Evolutionary conservation across 2,329 filamentous ascomycete genomes (phyloP).

Genomic region (Trichoderma sp.): DNA sequence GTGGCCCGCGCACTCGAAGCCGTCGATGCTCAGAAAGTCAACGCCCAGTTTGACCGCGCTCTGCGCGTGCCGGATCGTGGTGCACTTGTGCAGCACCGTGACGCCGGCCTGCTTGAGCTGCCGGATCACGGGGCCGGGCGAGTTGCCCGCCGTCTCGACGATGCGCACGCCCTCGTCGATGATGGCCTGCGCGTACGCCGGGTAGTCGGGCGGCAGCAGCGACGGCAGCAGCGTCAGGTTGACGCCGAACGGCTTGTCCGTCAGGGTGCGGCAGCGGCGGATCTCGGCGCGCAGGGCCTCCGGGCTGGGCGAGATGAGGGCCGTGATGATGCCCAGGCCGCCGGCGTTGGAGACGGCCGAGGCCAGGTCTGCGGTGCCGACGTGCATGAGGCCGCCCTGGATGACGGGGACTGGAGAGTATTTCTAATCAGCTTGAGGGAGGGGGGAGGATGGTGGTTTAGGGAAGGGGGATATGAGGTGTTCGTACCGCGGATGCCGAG

Average conservation of each 20-base stretch:
- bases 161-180: slow-evolving; percentile 91
- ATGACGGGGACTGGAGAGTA: no score
- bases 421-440: no score
- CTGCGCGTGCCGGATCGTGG: slow-evolving; percentile 89
- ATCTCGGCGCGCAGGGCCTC: slow-evolving; percentile 94
- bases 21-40: slow-evolving; percentile 95
- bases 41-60: slow-evolving; percentile 92
- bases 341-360: slow-evolving; percentile 80
- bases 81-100: slow-evolving; percentile 95
- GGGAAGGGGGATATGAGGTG: background rate
- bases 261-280: slow-evolving; percentile 78
- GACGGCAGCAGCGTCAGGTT: slow-evolving; percentile 94
- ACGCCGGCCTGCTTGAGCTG: slow-evolving; percentile 79
- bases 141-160: slow-evolving; percentile 90
- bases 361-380: slow-evolving; percentile 78
- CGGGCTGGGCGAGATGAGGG: slow-evolving; percentile 88
- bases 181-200: slow-evolving; percentile 85
- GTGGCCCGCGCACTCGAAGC: slow-evolving; percentile 94
- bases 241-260: slow-evolving; percentile 80
- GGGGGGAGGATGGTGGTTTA: background rate
- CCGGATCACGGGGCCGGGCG: slow-evolving; percentile 84
- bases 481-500: slow-evolving; percentile 56
- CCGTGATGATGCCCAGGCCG: slow-evolving; percentile 79
- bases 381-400: slow-evolving; percentile 86
- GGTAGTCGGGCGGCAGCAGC: slow-evolving; percentile 88